phyloP scores from a whole-genome alignment of 2,329 filamentous ascomycete species.

The Pseudogymnoascus pannorum region DNA sequence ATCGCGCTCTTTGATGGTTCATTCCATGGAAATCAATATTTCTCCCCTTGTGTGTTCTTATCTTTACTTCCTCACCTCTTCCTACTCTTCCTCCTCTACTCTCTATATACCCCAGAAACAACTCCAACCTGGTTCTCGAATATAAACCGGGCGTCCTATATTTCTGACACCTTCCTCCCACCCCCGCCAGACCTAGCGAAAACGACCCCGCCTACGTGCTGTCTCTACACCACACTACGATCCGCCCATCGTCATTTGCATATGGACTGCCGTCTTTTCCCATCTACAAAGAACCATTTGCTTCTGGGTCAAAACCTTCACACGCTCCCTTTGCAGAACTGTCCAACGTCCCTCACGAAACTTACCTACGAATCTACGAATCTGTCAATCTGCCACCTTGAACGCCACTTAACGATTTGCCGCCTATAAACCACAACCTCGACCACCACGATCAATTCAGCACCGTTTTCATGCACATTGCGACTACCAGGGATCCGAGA shows the following conservation, averaged over 20 bases:
- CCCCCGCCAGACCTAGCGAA: not conserved
- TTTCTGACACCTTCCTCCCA: not conserved
- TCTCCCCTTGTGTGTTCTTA: not conserved
- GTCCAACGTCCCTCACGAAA: not conserved
- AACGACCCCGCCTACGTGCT: conserved; percentile 4
- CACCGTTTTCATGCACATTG: conserved; percentile 4
- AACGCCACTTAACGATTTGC: conserved; percentile 1
- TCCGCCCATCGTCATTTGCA: conserved; percentile 1
- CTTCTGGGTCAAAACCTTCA: not conserved
- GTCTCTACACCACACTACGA: not conserved
- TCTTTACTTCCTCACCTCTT: not conserved
- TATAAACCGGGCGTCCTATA: conserved; percentile 1
- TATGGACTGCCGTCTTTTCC: not conserved
- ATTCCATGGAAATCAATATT: not conserved
- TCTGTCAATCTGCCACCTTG: conserved; percentile 5
- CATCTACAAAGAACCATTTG: not conserved
- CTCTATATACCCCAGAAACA: not conserved
- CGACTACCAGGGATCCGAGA: not conserved
- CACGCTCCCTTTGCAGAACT: not conserved
- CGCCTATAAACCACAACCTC: not conserved
- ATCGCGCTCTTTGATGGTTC: conserved; percentile 1
- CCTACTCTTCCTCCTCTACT: not conserved
- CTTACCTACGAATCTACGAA: not conserved
- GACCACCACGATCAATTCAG: conserved; percentile 1
- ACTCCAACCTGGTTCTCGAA: not conserved